These are phyloP conservation scores for Sclerospora graminicola DNA, from an alignment of 352 stramenopile genomes.

Conservation along the genomic window DNA sequence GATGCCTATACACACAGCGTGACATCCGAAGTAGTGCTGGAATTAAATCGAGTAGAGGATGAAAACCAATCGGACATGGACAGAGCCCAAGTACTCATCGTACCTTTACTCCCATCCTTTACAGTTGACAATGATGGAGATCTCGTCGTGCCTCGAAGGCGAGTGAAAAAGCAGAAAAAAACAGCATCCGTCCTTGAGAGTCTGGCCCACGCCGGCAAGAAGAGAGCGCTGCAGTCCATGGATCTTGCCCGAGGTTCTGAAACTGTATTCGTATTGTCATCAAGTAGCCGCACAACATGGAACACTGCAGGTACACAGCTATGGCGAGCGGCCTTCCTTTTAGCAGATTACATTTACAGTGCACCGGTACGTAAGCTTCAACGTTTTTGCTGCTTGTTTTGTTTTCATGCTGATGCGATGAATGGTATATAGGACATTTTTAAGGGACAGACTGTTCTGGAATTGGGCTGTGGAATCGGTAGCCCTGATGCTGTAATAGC, in stretches of 20 bases:
- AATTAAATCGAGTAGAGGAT: constrained; percentile 4
- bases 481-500: background rate
- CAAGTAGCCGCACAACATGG: constrained; percentile 15
- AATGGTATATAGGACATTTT: constrained; percentile 17
- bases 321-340: constrained; percentile 45
- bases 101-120: constrained; percentile 2
- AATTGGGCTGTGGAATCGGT: constrained; percentile 52
- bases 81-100: background rate
- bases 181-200: too few species aligned
- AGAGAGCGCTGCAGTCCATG: too few species aligned
- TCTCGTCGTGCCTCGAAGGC: constrained; percentile 15
- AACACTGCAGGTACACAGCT: constrained; percentile 30
- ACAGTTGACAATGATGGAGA: constrained; percentile 17
- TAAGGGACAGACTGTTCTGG: constrained; percentile 23
- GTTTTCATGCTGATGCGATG: background rate
- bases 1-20: too few species aligned
- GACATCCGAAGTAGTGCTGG: constrained; percentile 15
- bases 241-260: too few species aligned
- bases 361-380: constrained; percentile 7
- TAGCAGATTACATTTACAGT: constrained; percentile 39
- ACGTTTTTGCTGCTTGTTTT: background rate
- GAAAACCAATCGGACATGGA: background rate
- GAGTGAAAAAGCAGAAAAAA: constrained; percentile 5
- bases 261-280: constrained; percentile 14
- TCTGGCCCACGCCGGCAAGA: too few species aligned